Evolutionary conservation across 1,284 basidiomycete genomes (phyloP).

Genomic region (Puccinia triticina): DNA sequence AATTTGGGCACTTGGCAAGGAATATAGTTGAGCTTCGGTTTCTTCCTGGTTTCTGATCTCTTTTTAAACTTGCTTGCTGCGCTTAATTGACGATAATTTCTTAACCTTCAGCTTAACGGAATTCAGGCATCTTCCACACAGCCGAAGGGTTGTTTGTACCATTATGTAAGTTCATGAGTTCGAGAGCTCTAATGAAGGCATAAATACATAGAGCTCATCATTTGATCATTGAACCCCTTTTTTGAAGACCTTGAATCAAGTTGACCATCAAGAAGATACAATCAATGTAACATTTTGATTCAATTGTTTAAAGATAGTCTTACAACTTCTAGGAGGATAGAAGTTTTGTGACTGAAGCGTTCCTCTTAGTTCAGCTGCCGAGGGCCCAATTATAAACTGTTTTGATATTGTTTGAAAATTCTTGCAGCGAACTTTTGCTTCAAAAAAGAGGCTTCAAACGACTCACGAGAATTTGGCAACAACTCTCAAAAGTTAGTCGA

Average conservation of each 20-base stretch:
- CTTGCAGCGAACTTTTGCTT: too few relatives aligned
- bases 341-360: too few relatives aligned
- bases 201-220: neutral
- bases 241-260: slow-evolving; percentile 1
- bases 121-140: slow-evolving; percentile 49
- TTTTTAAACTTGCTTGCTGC: neutral
- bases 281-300: neutral
- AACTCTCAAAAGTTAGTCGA: too few relatives aligned
- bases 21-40: slow-evolving; percentile 46
- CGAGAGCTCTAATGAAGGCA: neutral
- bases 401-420: too few relatives aligned
- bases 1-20: slow-evolving; percentile 52
- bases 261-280: neutral
- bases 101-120: slow-evolving; percentile 45
- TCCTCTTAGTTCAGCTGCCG: too few relatives aligned
- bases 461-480: too few relatives aligned
- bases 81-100: neutral
- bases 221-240: neutral
- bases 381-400: too few relatives aligned
- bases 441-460: too few relatives aligned
- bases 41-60: neutral
- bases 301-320: neutral
- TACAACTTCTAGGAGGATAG: too few relatives aligned
- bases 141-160: slow-evolving; percentile 49
- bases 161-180: slow-evolving; percentile 43